Conservation (phyloP, 2,329 filamentous ascomycete species). For the Paracamarosporium sp. region DNA sequence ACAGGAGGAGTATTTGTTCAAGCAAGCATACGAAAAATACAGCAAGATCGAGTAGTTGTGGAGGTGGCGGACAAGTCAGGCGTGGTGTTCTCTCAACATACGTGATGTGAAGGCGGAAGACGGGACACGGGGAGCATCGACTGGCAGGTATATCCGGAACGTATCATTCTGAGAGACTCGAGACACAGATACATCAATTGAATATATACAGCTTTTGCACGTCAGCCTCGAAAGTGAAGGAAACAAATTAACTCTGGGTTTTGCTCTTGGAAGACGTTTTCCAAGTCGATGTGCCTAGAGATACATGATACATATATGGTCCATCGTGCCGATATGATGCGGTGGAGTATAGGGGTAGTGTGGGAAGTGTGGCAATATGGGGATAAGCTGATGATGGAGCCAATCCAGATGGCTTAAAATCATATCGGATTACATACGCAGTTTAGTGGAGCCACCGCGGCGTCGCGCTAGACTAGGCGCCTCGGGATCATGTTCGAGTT, state of each 20-base stretch:
- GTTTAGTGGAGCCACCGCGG: neutral
- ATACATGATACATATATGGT: too few species aligned
- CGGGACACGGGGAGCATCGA: neutral
- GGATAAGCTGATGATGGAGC: neutral
- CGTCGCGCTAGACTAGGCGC: neutral
- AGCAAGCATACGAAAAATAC: neutral
- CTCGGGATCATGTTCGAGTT: neutral
- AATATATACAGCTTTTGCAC: neutral
- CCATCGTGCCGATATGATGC: too few species aligned
- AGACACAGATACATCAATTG: neutral
- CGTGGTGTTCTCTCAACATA: neutral
- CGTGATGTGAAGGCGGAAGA: neutral
- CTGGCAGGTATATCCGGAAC: too few species aligned
- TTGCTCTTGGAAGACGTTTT: too few species aligned
- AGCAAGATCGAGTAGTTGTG: neutral
- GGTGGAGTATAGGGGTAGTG: too few species aligned
- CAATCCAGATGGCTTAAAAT: neutral
- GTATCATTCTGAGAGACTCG: neutral
- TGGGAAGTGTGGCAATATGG: too few species aligned
- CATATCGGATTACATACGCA: too few species aligned
- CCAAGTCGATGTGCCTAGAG: too few species aligned
- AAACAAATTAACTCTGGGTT: too few species aligned
- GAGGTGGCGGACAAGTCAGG: neutral
- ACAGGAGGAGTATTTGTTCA: neutral
- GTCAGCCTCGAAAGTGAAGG: too few species aligned